Evolutionary conservation across 768 basidiomycete genomes (phyloP), one percentile per base, ranked within the genome.

Genomic region (Collybia sordida): DNA sequence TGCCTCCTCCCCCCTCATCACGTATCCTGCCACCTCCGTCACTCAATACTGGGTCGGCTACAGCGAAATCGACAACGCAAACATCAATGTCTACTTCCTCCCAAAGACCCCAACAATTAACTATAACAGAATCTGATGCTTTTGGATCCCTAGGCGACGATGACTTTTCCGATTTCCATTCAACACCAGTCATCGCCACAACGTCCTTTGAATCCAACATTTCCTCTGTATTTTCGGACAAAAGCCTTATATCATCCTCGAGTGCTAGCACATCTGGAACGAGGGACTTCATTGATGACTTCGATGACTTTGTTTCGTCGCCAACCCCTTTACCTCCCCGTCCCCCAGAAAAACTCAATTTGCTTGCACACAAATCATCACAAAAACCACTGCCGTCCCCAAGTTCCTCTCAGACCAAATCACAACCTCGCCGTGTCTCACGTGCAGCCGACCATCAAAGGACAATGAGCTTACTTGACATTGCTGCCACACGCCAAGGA

Each of bases 391-490:
- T 28, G 12, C 31, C 43, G 5, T 27, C 35, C 0, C 57, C 35
- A 38, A 47, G n/a, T 17, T 17, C 45, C 38, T 51, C 54, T 18
- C 52, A 48, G 3, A 36, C 46, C 24, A 51, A 54, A 36, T 55
- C 52, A 4, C 60, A 55, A 43, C 44, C 59, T 23, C 44, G 42
- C 5, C 66, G 65, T 64, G 41, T 51, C 2, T 66, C 75, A 11
- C 71, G 71, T 40, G 63, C 70, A 27, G 71, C 73, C 11, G 76
- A 78, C 48, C 83, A 83, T 54, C 71, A 75, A 49, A 79, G 85
- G 34, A 82, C 85, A 1, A 64, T 78, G 52, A 82, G 72, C 52
- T 69, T 88, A 21, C 62, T 89, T 56, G 76, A 82, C 53, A 68
- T 64, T 14, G 86, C 81, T 6, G 83, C 82, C 6, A 66, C 81